phyloP scores from a whole-genome alignment of 257 asterid genomes.

The Cynanchum wilfordii region DNA sequence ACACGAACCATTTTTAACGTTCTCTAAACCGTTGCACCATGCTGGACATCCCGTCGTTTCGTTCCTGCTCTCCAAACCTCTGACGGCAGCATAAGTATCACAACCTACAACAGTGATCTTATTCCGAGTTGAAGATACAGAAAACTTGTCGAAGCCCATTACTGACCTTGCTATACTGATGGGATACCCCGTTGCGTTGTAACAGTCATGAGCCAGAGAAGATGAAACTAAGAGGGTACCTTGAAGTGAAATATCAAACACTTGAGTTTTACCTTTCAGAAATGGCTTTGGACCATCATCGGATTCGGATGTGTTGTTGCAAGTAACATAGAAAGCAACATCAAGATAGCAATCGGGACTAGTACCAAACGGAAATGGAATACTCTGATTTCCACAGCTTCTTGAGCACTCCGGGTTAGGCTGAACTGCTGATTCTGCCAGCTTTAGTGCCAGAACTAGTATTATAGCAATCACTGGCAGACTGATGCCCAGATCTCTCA shows the following conservation, averaged over 20 bases:
- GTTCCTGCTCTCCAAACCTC: not conserved
- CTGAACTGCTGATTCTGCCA: not conserved
- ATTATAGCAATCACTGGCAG: not conserved
- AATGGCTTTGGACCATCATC: not conserved
- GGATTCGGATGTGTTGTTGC: constrained; percentile 15
- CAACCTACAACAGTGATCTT: constrained; percentile 1
- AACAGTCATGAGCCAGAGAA: not conserved
- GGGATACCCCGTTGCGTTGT: not conserved
- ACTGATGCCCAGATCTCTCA: not conserved
- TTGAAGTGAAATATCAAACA: not conserved
- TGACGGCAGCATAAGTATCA: not conserved
- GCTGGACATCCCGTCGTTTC: not conserved
- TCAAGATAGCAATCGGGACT: constrained; percentile 16
- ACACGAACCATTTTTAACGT: not conserved
- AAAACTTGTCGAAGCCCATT: not conserved
- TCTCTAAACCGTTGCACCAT: not conserved
- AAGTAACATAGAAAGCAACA: constrained; percentile 20
- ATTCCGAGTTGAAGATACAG: constrained; percentile 1
- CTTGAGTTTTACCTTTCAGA: not conserved
- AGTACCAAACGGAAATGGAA: constrained; percentile 24
- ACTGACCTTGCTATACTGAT: not conserved
- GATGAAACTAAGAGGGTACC: not conserved
- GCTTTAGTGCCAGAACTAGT: not conserved
- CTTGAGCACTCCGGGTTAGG: constrained; percentile 6
- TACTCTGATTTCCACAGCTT: constrained; percentile 19